These are phyloP conservation scores for Blastocystis sp. DNA, from an alignment of 352 stramenopile genomes.

Conservation along the genomic window DNA sequence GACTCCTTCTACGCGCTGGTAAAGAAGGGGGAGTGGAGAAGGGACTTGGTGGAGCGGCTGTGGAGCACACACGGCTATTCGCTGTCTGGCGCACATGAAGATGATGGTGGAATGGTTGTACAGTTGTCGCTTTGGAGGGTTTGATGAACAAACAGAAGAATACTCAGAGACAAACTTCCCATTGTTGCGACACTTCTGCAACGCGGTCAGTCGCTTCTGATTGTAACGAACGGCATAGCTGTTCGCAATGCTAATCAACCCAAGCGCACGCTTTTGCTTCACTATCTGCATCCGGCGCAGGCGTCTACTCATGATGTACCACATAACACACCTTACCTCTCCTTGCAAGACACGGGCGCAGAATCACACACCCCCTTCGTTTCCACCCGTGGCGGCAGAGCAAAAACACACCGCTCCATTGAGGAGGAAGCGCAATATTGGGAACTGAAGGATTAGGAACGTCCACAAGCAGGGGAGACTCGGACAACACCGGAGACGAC, in stretches of 20 bases:
- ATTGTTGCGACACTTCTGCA: constrained; percentile 11
- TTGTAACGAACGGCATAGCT: constrained; percentile 2
- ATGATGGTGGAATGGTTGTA: neutral
- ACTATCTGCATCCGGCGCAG: constrained; percentile 3
- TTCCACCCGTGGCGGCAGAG: neutral
- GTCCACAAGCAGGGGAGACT: neutral
- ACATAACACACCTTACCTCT: neutral
- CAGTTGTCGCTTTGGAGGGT: neutral
- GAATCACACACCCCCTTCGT: neutral
- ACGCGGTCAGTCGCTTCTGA: constrained; percentile 15
- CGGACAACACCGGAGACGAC: neutral
- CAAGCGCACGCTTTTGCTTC: constrained; percentile 29
- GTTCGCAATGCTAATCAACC: constrained; percentile 33
- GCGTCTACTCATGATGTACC: neutral
- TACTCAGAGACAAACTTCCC: neutral
- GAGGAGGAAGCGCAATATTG: too few relatives aligned
- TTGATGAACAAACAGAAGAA: constrained; percentile 7
- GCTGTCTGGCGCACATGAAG: neutral
- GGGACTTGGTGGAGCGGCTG: neutral
- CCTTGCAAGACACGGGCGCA: neutral
- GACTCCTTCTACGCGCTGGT: constrained; percentile 14
- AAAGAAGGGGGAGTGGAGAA: too few relatives aligned
- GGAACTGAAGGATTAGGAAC: neutral
- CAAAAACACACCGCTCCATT: too few relatives aligned
- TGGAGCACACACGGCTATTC: neutral